Conservation (phyloP, 257 asterid species). For the Echium plantagineum region DNA sequence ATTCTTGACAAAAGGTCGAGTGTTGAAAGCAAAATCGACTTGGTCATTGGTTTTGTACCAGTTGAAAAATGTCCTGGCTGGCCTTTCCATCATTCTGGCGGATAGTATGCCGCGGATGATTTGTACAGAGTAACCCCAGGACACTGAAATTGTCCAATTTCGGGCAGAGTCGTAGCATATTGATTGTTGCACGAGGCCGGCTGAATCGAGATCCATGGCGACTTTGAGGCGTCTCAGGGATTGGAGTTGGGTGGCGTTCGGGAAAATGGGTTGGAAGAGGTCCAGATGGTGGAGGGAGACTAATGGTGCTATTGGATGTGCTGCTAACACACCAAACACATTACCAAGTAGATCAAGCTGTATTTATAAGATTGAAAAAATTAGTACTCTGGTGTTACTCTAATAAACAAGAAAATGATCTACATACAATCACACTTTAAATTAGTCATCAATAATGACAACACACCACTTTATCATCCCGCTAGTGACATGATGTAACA, state of each 20-base stretch:
- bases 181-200: constrained; percentile 39
- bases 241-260: constrained; percentile 18
- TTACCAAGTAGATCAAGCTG: constrained; percentile 39
- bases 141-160: constrained; percentile 31
- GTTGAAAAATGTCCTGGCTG: constrained; percentile 22
- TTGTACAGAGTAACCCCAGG: constrained; percentile 41
- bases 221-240: constrained; percentile 17
- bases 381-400: too few species aligned
- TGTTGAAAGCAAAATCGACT: constrained; percentile 22
- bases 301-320: constrained; percentile 39
- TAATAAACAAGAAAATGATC: too few species aligned
- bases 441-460: too few species aligned
- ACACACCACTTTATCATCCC: too few species aligned
- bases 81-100: constrained; percentile 31
- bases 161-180: constrained; percentile 31
- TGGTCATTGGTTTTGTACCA: constrained; percentile 26
- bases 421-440: too few species aligned
- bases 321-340: constrained; percentile 29
- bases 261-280: constrained; percentile 33
- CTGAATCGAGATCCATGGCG: constrained; percentile 29
- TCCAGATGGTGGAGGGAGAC: constrained; percentile 44
- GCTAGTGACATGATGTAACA: too few species aligned
- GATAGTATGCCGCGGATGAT: constrained; percentile 21
- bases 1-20: constrained; percentile 15
- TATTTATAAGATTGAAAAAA: not conserved